Evolutionary conservation across 305 asterid species (phyloP).

Genomic region (Salvia sclarea): DNA sequence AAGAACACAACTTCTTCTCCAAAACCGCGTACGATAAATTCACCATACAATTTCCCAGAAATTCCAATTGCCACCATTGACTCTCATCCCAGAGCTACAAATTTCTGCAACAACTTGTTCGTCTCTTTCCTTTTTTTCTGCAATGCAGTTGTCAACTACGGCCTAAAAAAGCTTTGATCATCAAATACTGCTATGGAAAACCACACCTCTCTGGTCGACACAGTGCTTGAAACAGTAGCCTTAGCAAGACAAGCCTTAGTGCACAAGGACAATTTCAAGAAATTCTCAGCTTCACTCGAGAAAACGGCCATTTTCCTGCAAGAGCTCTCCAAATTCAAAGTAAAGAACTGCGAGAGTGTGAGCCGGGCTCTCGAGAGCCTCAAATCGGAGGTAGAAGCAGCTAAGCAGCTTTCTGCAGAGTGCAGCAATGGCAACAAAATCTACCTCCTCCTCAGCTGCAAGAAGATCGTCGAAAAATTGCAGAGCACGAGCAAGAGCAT

Average conservation of each 20-base stretch:
- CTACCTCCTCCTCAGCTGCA: constrained; percentile 46
- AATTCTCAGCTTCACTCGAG: constrained; percentile 40
- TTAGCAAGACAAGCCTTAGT: constrained; percentile 34
- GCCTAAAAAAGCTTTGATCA: too few species aligned
- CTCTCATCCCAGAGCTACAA: background rate
- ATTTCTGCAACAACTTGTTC: background rate
- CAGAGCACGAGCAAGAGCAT: constrained; percentile 36
- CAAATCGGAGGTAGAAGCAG: constrained; percentile 34
- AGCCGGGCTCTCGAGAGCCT: constrained; percentile 35
- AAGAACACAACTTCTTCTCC: background rate
- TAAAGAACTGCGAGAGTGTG: background rate
- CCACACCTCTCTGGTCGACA: constrained; percentile 27
- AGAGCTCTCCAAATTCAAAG: constrained; percentile 33
- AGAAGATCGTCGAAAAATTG: constrained; percentile 37
- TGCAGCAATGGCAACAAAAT: constrained; percentile 43
- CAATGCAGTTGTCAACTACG: background rate
- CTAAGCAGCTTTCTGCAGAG: constrained; percentile 33
- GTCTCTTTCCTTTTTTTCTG: background rate
- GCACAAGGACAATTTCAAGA: constrained; percentile 46
- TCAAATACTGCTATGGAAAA: constrained; percentile 29
- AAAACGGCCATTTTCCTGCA: constrained; percentile 31
- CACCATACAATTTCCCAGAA: background rate
- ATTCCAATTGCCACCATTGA: background rate
- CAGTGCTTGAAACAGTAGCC: constrained; percentile 31
- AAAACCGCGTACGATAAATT: background rate